phyloP scores from a whole-genome alignment of 2,329 filamentous ascomycete species.

The Trichoderma harzianum region DNA sequence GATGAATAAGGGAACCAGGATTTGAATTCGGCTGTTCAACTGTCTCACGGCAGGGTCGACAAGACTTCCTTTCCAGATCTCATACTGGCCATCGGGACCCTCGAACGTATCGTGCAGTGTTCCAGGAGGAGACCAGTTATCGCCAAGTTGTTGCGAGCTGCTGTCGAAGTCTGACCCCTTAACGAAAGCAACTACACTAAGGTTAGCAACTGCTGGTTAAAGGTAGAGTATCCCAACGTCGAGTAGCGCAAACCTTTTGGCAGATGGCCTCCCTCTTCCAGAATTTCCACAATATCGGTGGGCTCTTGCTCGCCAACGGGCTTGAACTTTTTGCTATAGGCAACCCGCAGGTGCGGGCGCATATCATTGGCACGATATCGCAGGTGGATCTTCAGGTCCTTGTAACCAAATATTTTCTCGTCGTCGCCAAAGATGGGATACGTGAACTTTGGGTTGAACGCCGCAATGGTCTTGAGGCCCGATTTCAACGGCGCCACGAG shows the following conservation, averaged over 20 bases:
- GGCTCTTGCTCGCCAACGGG: constrained; percentile 65
- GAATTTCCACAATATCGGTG: constrained; percentile 62
- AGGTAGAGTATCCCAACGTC: background rate
- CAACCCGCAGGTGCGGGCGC: constrained; percentile 69
- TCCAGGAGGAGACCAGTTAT: constrained; percentile 69
- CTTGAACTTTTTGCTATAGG: constrained; percentile 69
- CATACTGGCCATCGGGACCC: constrained; percentile 62
- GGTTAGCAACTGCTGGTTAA: background rate
- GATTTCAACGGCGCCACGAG: constrained; percentile 50
- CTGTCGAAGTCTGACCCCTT: constrained; percentile 60
- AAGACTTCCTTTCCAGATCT: constrained; percentile 80
- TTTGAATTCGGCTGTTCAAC: constrained; percentile 76
- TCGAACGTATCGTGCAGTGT: constrained; percentile 63
- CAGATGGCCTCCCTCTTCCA: constrained; percentile 64
- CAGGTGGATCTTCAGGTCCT: constrained; percentile 72
- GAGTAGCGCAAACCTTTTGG: constrained; percentile 54
- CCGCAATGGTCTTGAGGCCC: constrained; percentile 55
- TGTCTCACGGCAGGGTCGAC: constrained; percentile 65
- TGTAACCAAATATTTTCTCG: constrained; percentile 87
- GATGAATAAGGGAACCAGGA: constrained; percentile 82
- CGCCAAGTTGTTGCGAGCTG: constrained; percentile 45
- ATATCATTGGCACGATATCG: constrained; percentile 68
- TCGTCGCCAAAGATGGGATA: constrained; percentile 93
- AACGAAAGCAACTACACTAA: constrained; percentile 60
- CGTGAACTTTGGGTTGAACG: constrained; percentile 83